Percentiles rank a stretch among this genome's conserved stretches.
Conservation (phyloP, 345 rosid genomes). For the Passiflora organensis region DNA sequence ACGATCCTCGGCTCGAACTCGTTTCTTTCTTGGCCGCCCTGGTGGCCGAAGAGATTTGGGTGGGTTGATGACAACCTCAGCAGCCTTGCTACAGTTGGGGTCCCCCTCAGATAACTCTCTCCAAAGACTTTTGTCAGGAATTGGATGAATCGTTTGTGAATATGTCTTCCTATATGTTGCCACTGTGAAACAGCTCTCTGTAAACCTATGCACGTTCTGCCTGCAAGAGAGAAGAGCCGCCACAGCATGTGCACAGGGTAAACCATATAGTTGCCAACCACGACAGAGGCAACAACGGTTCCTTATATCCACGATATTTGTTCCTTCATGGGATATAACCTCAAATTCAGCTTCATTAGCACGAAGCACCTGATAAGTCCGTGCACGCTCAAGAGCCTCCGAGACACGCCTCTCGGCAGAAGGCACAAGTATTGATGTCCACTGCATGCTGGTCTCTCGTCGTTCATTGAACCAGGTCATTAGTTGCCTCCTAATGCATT, state of each 20-base stretch:
- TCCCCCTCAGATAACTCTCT: slow-evolving; percentile 72
- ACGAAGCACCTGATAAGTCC: slow-evolving; percentile 81
- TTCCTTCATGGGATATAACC: slow-evolving; percentile 89
- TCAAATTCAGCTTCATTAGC: slow-evolving; percentile 95
- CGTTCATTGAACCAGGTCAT: slow-evolving; percentile 99
- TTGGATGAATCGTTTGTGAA: slow-evolving; percentile 92
- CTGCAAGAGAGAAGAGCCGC: slow-evolving; percentile 96
- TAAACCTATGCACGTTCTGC: slow-evolving; percentile 93
- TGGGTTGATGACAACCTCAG: slow-evolving; percentile 55
- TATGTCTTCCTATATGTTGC: slow-evolving; percentile 90
- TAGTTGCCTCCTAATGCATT: slow-evolving; percentile 91
- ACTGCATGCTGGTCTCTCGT: slow-evolving; percentile 87
- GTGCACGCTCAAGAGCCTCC: slow-evolving; percentile 81
- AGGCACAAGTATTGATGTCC: slow-evolving; percentile 93
- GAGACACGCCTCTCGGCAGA: slow-evolving; percentile 86
- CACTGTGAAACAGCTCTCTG: slow-evolving; percentile 93
- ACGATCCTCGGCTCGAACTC: slow-evolving; percentile 87
- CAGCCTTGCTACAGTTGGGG: slow-evolving; percentile 38
- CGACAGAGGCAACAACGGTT: slow-evolving; percentile 91
- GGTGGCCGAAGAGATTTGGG: slow-evolving; percentile 92
- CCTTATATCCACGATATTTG: slow-evolving; percentile 80
- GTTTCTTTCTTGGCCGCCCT: slow-evolving; percentile 90
- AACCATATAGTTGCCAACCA: slow-evolving; percentile 94
- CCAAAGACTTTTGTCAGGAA: slow-evolving; percentile 92
- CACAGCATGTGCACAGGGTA: slow-evolving; percentile 97